phyloP scores from a whole-genome alignment of 2,329 filamentous ascomycete species.

The Fusarium nygamai region DNA sequence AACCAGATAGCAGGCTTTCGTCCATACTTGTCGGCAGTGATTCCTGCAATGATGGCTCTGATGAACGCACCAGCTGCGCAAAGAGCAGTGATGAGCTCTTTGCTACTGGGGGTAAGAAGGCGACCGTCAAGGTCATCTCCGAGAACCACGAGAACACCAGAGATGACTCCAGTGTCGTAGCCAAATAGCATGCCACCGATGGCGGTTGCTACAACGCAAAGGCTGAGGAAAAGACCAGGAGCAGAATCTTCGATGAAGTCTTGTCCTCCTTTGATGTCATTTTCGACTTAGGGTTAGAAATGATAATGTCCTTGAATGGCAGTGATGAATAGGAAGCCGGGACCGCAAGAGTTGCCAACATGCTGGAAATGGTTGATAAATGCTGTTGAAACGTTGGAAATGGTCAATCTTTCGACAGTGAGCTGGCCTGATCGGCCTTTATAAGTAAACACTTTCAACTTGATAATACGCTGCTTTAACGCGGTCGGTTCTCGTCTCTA shows the following conservation, averaged over 20 bases:
- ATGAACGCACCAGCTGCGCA: conserved; percentile 52
- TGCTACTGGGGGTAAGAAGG: conserved; percentile 51
- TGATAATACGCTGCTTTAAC: background rate
- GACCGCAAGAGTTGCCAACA: background rate
- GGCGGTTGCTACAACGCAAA: background rate
- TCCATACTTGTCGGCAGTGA: conserved; percentile 38
- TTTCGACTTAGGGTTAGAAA: background rate
- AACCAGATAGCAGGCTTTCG: conserved; percentile 40
- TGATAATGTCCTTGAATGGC: background rate
- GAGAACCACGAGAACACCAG: conserved; percentile 43
- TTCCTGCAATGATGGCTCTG: conserved; percentile 39
- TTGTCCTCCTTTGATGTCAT: background rate
- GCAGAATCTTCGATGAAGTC: background rate
- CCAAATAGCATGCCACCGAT: conserved; percentile 10
- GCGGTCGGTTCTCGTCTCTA: background rate
- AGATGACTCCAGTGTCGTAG: conserved; percentile 52
- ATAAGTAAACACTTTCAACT: background rate
- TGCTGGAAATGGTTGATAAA: too few species aligned
- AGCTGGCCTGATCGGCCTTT: background rate
- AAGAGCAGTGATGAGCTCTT: conserved; percentile 62
- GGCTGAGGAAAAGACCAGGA: background rate
- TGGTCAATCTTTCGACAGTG: background rate
- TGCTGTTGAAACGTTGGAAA: background rate
- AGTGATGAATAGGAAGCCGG: background rate
- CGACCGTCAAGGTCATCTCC: conserved; percentile 48